These are phyloP conservation scores for Geotrichum klebahnii DNA, from an alignment of 1,139 yeast genomes.

Conservation along the genomic window DNA sequence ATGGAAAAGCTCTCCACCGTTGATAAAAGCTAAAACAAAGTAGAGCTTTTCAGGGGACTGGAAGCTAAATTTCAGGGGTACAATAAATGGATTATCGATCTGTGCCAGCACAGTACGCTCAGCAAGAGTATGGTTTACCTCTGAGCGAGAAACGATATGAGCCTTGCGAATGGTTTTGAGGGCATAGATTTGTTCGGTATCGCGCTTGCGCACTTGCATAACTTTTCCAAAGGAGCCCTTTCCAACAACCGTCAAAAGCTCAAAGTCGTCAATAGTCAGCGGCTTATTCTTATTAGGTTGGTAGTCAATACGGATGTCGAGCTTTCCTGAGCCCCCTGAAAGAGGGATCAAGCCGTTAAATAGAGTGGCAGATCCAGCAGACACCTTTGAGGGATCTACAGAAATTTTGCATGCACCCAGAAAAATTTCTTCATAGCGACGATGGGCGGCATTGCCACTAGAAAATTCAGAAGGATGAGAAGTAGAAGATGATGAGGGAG, in stretches of 20 bases:
- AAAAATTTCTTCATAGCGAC: constrained; percentile 40
- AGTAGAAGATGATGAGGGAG: constrained; percentile 6
- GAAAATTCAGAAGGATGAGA: constrained; percentile 3
- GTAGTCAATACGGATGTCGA: constrained; percentile 69
- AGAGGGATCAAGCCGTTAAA: constrained; percentile 36
- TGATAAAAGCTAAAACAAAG: constrained; percentile 83
- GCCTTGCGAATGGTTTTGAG: constrained; percentile 88
- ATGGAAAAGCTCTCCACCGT: constrained; percentile 94
- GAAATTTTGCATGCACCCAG: constrained; percentile 39
- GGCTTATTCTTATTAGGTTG: constrained; percentile 69
- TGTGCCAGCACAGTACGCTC: constrained; percentile 92
- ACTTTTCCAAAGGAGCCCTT: constrained; percentile 98
- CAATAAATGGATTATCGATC: constrained; percentile 92
- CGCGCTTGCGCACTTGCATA: constrained; percentile 94
- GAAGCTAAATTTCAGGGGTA: constrained; percentile 90
- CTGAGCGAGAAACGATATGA: constrained; percentile 87
- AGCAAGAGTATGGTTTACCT: constrained; percentile 92
- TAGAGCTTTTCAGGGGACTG: constrained; percentile 93
- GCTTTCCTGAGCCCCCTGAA: constrained; percentile 40
- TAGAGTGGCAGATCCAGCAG: constrained; percentile 21
- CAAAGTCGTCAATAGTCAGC: constrained; percentile 84
- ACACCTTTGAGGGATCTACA: constrained; percentile 26
- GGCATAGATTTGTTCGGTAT: constrained; percentile 91
- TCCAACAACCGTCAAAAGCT: constrained; percentile 87
- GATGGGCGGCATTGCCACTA: constrained; percentile 7